Evolutionary conservation across 2,329 filamentous ascomycete species (phyloP).

Genomic region (Rutstroemia sp.): DNA sequence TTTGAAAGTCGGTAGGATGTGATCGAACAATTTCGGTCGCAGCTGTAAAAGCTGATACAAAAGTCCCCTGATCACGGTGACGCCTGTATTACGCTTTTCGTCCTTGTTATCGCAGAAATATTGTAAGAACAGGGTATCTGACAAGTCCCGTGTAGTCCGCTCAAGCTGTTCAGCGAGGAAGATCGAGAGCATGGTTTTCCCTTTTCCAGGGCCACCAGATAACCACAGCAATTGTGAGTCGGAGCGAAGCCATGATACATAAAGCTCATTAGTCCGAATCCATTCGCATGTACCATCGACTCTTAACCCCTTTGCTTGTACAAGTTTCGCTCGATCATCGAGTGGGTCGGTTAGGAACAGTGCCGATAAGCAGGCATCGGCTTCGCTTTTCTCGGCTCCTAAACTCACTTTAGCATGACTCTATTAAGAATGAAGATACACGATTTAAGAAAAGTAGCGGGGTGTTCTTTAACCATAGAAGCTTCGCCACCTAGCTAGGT

Average conservation of each 20-base stretch:
- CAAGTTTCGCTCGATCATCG: slow-evolving; percentile 17
- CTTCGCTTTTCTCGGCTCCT: too few species aligned
- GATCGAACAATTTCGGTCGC: slow-evolving; percentile 5
- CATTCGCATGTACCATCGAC: slow-evolving; percentile 20
- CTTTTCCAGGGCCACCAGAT: slow-evolving; percentile 31
- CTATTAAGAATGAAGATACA: too few species aligned
- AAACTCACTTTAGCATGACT: too few species aligned
- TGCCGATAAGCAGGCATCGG: background rate
- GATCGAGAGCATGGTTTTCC: slow-evolving; percentile 32
- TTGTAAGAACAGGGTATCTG: slow-evolving; percentile 23
- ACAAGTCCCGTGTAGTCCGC: slow-evolving; percentile 5
- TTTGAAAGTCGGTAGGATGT: slow-evolving; percentile 1
- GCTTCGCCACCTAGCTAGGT: too few species aligned
- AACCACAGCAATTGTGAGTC: slow-evolving; percentile 28
- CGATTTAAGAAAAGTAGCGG: too few species aligned
- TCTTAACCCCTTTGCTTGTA: slow-evolving; percentile 16
- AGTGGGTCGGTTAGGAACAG: slow-evolving; percentile 14
- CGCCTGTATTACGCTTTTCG: slow-evolving; percentile 32
- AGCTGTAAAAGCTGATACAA: slow-evolving; percentile 32
- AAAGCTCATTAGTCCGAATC: slow-evolving; percentile 12
- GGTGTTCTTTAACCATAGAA: too few species aligned
- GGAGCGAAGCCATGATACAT: slow-evolving; percentile 21
- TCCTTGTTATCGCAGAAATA: slow-evolving; percentile 37
- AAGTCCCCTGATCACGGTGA: slow-evolving; percentile 36
- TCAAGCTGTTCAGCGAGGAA: slow-evolving; percentile 16